Conservation (phyloP, 2,329 filamentous ascomycete species). For the Fusarium sp. region DNA sequence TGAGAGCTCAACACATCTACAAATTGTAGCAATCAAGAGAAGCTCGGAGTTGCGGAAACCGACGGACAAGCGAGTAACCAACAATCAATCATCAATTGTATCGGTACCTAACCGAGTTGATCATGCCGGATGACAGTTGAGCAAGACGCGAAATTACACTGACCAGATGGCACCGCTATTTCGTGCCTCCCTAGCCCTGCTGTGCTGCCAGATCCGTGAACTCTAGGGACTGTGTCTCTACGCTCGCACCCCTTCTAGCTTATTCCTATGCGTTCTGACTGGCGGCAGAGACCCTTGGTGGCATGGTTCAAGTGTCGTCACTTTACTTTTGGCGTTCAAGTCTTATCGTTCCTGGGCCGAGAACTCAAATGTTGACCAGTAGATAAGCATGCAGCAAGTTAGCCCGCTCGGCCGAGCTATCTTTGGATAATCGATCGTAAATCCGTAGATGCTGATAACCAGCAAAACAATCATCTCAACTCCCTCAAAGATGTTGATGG, state of each 20-base stretch:
- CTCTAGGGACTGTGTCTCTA: conserved; percentile 4
- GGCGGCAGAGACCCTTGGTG: conserved; percentile 32
- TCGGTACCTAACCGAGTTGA: conserved; percentile 43
- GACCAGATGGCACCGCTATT: conserved; percentile 19
- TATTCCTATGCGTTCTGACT: conserved; percentile 28
- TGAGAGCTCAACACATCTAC: conserved; percentile 30
- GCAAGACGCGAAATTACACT: conserved; percentile 44
- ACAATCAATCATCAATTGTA: conserved; percentile 23
- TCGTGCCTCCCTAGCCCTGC: conserved; percentile 7
- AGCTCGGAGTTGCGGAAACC: conserved; percentile 40
- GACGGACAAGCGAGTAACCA: conserved; percentile 38
- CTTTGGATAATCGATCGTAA: conserved; percentile 39
- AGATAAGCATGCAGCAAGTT: conserved; percentile 32
- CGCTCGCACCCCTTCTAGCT: conserved; percentile 19
- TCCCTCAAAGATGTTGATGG: conserved; percentile 42
- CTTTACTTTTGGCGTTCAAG: conserved; percentile 24
- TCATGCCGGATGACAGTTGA: conserved; percentile 27
- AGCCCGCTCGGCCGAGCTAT: conserved; percentile 47
- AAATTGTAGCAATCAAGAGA: conserved; percentile 13
- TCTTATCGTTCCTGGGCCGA: conserved; percentile 35
- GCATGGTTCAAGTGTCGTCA: conserved; percentile 40
- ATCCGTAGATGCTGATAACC: conserved; percentile 24
- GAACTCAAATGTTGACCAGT: conserved; percentile 30
- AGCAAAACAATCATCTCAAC: conserved; percentile 36
- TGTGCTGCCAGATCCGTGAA: conserved; percentile 4